Evolutionary conservation across 2,329 filamentous ascomycete species (phyloP), one percentile per base, ranked within the genome.

Genomic region (Nigrospora sphaerica): DNA sequence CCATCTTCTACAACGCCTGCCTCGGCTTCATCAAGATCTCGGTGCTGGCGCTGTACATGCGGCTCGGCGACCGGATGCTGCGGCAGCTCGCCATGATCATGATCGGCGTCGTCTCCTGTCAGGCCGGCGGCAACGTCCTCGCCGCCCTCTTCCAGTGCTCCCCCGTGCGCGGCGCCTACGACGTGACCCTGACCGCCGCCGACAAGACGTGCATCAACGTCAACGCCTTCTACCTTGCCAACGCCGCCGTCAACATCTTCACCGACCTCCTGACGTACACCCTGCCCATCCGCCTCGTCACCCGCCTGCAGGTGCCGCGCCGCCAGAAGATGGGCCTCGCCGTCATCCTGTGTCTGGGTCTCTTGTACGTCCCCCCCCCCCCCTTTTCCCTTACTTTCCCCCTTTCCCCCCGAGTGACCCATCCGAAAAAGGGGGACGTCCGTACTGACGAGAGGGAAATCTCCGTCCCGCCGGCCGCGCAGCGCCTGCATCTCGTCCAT

Each of bases 11-110:
- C 52, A 69, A 72, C 18, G 64, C 70, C 34, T 63, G 60, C 32
- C 59, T 73, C 4, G 70, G 70, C 17, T 73, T 73, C 54, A 61
- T 74, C 57, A 75, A 75, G 53, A 61, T 67, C 28, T 74, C 71
- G 1, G 68, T 72, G 3, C 61, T 74, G 17, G 63, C 64, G 19
- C 64, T 73, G 33, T 74, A 74, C 53, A 67, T 63, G 46, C 65
- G 70, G 6, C 61, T 73, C 6, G 67, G 68, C 23, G 68, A 71
- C 49, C 56, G 56, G 4, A 52, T 37, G 12, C 62, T 72, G 17
- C 62, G 58, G 4, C 57, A 57, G 3, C 44, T 70, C 10, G 61
- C 68, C 13, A 56, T 63, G 16, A 36, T 62, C 43, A 71, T 73
- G 64, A 56, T 70, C 19, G 63, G 45, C 11, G 57, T 75, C 16